Conservation (phyloP, 139 green algal genomes). For the Pleodorina starrii region DNA sequence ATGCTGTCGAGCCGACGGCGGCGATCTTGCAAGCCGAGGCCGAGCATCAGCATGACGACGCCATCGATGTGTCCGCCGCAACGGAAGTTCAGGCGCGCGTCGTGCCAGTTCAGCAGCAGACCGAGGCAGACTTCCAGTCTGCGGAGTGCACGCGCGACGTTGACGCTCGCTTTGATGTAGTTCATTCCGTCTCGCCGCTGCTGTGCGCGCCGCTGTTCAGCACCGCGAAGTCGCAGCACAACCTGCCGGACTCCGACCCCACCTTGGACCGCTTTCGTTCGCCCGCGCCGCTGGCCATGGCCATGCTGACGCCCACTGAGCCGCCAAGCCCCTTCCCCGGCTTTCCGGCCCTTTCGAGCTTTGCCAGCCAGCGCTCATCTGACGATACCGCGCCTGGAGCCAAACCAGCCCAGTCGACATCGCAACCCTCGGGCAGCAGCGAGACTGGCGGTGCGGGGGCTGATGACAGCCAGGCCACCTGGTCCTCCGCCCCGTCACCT, state of each 20-base stretch:
- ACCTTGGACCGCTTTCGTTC: background rate
- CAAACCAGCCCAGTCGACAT: background rate
- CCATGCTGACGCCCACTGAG: background rate
- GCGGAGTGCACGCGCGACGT: background rate
- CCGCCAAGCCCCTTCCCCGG: background rate
- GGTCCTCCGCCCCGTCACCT: too few species aligned
- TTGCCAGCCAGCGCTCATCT: background rate
- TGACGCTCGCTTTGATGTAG: too few species aligned
- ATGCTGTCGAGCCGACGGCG: background rate
- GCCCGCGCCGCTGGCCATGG: background rate
- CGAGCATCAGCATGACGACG: background rate
- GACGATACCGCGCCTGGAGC: background rate
- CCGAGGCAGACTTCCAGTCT: background rate
- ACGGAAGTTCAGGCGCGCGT: background rate
- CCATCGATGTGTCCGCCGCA: background rate
- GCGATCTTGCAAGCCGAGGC: background rate
- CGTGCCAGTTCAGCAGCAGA: too few species aligned
- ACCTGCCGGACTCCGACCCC: background rate
- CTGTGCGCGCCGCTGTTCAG: background rate
- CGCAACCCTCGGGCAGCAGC: background rate
- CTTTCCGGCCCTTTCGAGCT: background rate
- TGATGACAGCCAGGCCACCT: background rate
- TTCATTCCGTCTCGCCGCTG: constrained; percentile 3
- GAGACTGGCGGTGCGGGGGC: background rate
- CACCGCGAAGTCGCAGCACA: background rate